Evolutionary conservation across 768 basidiomycete genomes (phyloP).

Genomic region (Pleurotus eryngii): DNA sequence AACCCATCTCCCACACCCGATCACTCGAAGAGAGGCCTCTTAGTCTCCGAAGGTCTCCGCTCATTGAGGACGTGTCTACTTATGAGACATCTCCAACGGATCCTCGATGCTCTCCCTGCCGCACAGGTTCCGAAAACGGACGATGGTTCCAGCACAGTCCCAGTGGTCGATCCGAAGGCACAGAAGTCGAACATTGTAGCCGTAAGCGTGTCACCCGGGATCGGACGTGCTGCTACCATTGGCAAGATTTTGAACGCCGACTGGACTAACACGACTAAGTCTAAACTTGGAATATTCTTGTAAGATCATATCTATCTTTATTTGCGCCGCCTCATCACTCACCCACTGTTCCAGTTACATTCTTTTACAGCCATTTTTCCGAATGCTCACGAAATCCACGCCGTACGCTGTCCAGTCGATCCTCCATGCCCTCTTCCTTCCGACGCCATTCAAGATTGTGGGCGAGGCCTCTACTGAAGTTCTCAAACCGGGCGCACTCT

Average conservation of each 20-base stretch:
- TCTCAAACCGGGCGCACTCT: slow-evolving; percentile 74
- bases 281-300: slow-evolving; percentile 45
- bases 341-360: slow-evolving; percentile 43
- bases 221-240: slow-evolving; percentile 69
- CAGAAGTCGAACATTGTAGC: slow-evolving; percentile 76
- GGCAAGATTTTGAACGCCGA: slow-evolving; percentile 52
- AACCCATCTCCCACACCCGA: slow-evolving; percentile 30
- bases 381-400: slow-evolving; percentile 69
- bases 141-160: slow-evolving; percentile 11
- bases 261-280: slow-evolving; percentile 30
- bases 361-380: slow-evolving; percentile 60
- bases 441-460: slow-evolving; percentile 67
- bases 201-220: slow-evolving; percentile 71
- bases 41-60: slow-evolving; percentile 62
- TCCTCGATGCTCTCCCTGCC: slow-evolving; percentile 78
- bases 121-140: slow-evolving; percentile 35
- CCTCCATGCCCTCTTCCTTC: slow-evolving; percentile 80
- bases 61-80: slow-evolving; percentile 61
- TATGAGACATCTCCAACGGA: slow-evolving; percentile 78
- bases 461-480: slow-evolving; percentile 37
- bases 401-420: slow-evolving; percentile 64
- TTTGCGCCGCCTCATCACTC: slow-evolving; percentile 19
- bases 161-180: slow-evolving; percentile 38
- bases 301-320: slow-evolving; percentile 34
- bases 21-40: slow-evolving; percentile 31